Base-by-base conservation (phyloP, 208 protist species). In the Crithidia brevicula region DNA sequence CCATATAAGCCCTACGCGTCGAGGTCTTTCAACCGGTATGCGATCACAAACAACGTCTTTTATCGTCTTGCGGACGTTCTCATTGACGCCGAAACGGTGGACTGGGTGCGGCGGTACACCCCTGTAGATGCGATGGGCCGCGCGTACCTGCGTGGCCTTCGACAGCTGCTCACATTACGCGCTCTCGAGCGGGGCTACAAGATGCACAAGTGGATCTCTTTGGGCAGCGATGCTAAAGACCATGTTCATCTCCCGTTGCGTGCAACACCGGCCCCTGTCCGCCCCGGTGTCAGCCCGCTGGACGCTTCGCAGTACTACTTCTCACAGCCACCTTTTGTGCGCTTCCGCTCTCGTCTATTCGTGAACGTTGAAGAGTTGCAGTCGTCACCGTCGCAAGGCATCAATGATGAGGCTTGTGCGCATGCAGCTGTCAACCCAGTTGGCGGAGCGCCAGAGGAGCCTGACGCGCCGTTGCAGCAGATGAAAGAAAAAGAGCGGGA, bases 111-210 rank as follows among this genome's bases (percentile, higher is more conserved):
- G 20, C 54, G 49, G 45, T 92, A 95, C 72, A 38, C 54, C 6
- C 89, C 89, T 4, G 58, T 82, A 34, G 68, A 88, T 59, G 46
- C 33, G n/a, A 13, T 65, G 3, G 70, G 82, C 11, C 49, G 51
- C 13, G 65, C 60, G 22, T 90, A 82, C 63, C 45, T 73, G 25
- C 67, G 76, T 16, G 50, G 59, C 10, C 28, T 81, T 7, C 81
- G 74, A 18, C 73, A 77, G 61, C 60, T 84, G 22, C 58, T 92
- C 28, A 78, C 73, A 3, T 67, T 92, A 61, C 84, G 86, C 47
- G 84, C 86, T 43, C 85, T 72, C 53, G 83, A 94, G 63, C 74
- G 77, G 20, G 64, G 58, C 23, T 90, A 91, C 53, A 65, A 43
- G 9, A 81, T 81, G 2, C 42, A 59, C 6, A 20, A 80, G 15